phyloP scores from a whole-genome alignment of 169 alveolate genomes.

The Plasmodium berghei region DNA sequence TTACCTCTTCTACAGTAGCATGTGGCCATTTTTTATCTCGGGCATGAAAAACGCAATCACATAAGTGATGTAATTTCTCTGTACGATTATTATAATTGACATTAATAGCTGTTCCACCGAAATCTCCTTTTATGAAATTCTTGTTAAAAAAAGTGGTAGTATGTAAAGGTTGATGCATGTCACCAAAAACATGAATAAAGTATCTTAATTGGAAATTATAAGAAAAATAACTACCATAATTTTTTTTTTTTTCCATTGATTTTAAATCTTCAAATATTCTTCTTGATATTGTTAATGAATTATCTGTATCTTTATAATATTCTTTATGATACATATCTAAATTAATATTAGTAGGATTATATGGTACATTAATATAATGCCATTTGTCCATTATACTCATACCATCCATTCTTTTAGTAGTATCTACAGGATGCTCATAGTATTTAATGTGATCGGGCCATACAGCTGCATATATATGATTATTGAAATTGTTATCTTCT shows the following conservation, averaged over 20 bases:
- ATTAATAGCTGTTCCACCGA: constrained; percentile 82
- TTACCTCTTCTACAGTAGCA: constrained; percentile 1
- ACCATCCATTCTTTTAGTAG: constrained; percentile 44
- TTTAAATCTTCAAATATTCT: constrained; percentile 27
- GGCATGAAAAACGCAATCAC: constrained; percentile 48
- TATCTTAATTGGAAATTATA: constrained; percentile 80
- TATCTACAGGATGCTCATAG: constrained; percentile 21
- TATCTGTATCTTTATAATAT: constrained; percentile 30
- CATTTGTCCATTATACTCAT: constrained; percentile 53
- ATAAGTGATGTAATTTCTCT: constrained; percentile 58
- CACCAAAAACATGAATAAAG: constrained; percentile 89
- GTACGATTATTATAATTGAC: constrained; percentile 22
- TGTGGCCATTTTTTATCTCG: constrained; percentile 53
- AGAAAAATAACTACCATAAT: constrained; percentile 61
- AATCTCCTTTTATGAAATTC: constrained; percentile 85
- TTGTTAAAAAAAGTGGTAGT: constrained; percentile 71
- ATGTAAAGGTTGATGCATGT: constrained; percentile 90
- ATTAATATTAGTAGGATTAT: constrained; percentile 24
- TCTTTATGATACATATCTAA: constrained; percentile 18
- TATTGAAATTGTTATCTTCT: constrained; percentile 75
- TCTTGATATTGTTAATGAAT: constrained; percentile 40
- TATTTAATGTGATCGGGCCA: constrained; percentile 83
- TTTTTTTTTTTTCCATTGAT: constrained; percentile 36
- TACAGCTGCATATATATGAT: constrained; percentile 76
- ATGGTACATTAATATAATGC: constrained; percentile 54